Base-by-base conservation (phyloP, 805 yeast genomes). In the Metschnikowia anglica region DNA sequence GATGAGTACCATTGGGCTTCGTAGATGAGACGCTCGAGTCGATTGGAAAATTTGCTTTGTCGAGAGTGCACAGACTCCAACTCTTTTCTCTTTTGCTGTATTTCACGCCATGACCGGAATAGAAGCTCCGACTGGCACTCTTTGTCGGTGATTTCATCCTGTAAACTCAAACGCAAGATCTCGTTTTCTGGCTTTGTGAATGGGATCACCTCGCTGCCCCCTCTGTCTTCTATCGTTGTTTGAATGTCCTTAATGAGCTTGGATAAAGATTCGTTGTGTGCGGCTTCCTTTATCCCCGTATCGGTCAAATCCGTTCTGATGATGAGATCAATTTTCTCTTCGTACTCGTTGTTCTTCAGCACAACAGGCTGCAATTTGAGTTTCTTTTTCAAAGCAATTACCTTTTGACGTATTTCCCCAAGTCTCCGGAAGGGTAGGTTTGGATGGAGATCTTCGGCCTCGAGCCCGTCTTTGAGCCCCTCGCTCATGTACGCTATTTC, bases 1-100 rank as follows among this genome's bases (percentile, higher is more conserved):
- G 63, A 56, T 1, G 59, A 48, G 33, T 58, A 60, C 75, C 74
- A 70, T 41, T 65, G 59, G 0, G 74, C 72, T 39, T 66, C 71
- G 44, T 68, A 70, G 7, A 66, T 48, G 19, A 70, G 58, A 21
- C 62, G 49, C 27, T 68, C 73, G n/a, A 56, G 50, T 5, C 46
- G 38, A 30, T 49, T 60, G 28, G 59, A 56, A 40, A 66, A 67
- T 20, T 51, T 56, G 10, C 58, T 56, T 45, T 53, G 57, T 38
- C 74, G 49, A 12, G 48, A 52, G 11, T 55, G 57, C 27, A 56
- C 64, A 37, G 52, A 41, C 40, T 59, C 61, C 21, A 55, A 42
- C 30, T 59, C 61, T 16, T 55, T 54, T 24, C 53, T 46, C 44
- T 56, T 59, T 3, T 41, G 47, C 6, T 50, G 55, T 16, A 62